Conservation (phyloP, 2,329 filamentous ascomycete species). For the Fusarium ambrosium region DNA sequence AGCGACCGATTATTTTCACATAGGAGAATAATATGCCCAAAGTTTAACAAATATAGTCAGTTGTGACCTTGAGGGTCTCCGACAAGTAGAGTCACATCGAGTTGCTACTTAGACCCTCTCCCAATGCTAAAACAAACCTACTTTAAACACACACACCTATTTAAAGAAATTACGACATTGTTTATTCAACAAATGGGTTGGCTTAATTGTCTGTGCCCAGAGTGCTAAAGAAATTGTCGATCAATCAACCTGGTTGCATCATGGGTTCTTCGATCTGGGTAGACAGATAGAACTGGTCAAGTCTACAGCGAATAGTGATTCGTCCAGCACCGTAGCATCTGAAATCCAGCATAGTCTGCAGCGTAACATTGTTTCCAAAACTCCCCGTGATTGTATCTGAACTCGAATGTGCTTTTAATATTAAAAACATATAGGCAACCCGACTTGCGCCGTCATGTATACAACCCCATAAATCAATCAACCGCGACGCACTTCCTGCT, state of each 20-base stretch:
- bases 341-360: background rate
- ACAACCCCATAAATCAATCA: slow-evolving; percentile 33
- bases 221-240: background rate
- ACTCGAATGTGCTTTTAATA: slow-evolving; percentile 22
- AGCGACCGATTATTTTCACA: background rate
- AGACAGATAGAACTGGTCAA: background rate
- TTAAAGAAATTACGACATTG: background rate
- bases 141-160: background rate
- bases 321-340: background rate
- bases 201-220: background rate
- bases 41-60: background rate
- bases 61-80: background rate
- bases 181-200: background rate
- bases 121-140: background rate
- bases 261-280: background rate
- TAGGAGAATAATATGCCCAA: background rate
- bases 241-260: background rate
- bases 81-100: background rate
- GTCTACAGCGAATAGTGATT: background rate
- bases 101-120: background rate
- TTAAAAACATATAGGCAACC: slow-evolving; percentile 37
- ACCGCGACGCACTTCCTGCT: slow-evolving; percentile 16
- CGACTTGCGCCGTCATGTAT: slow-evolving; percentile 38
- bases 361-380: background rate
- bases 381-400: background rate